Conservation (phyloP, 352 stramenopile genomes). For the Globisporangium echinulatum region DNA sequence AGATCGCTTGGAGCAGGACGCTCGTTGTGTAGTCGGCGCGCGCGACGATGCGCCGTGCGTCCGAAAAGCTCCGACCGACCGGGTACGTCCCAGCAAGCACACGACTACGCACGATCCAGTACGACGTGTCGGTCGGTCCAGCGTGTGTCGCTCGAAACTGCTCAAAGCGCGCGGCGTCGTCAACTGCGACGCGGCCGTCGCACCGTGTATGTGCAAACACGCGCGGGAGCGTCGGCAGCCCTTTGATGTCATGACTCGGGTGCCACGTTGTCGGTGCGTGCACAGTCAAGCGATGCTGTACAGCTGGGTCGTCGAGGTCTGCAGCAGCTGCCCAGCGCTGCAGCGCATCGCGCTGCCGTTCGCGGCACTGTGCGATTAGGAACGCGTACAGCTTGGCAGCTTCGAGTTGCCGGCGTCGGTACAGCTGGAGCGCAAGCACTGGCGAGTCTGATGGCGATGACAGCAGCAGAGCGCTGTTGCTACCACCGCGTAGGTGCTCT, state of each 20-base stretch:
- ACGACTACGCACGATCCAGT: conserved; percentile 57
- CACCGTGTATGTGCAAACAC: conserved; percentile 22
- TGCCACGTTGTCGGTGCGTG: conserved; percentile 37
- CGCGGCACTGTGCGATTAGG: conserved; percentile 24
- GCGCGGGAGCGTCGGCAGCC: conserved; percentile 44
- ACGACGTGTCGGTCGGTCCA: conserved; percentile 59
- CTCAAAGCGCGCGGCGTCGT: conserved; percentile 52
- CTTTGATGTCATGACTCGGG: conserved; percentile 52
- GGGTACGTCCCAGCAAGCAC: conserved; percentile 58
- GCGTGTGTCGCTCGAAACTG: conserved; percentile 62
- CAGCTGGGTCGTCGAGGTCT: conserved; percentile 8
- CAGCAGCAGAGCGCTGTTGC: not conserved
- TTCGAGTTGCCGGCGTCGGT: conserved; percentile 31
- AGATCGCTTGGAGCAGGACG: conserved; percentile 56
- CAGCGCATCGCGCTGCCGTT: conserved; percentile 20
- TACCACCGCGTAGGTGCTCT: not conserved
- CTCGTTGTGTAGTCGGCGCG: conserved; percentile 48
- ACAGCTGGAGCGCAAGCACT: conserved; percentile 35
- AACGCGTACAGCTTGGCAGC: conserved; percentile 40
- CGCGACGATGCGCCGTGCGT: conserved; percentile 36
- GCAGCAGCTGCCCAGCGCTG: conserved; percentile 19
- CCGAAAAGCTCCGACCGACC: conserved; percentile 31
- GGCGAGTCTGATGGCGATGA: conserved; percentile 15
- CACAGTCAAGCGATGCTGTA: conserved; percentile 14
- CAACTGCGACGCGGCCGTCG: conserved; percentile 40